Base-by-base conservation (phyloP, 2,329 filamentous ascomycete species). In the Penicillium decumbens region DNA sequence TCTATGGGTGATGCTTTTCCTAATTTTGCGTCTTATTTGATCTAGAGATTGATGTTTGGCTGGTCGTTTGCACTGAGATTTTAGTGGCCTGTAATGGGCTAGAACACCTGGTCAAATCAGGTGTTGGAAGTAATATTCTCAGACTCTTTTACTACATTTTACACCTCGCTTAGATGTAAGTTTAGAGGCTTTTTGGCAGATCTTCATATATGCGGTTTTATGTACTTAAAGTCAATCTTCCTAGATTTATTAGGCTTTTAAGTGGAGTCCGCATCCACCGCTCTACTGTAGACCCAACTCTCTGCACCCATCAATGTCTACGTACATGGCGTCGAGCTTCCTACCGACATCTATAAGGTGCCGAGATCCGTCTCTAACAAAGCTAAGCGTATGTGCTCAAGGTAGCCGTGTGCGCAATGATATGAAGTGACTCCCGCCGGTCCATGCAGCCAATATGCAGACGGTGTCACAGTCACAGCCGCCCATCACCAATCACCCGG, bases 401-500 rank as follows among this genome's bases (percentile, higher is more conserved):
- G 28, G 3, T 29, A 12, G 28, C 28, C 13, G 10, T 5, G 8
- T 10, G 9, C 27, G 28, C 28, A 29, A 3, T 35, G 37, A 39
- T 3, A 25, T 10, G 37, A 9, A 35, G n/a, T 4, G n/a, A 15
- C 45, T 30, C 45, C 41, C 30, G 37, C 35, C 30, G 38, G 55
- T 56, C 56, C 55, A 54, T 61, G 53, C 56, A 56, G 46, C 29
- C 9, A 20, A 43, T 44, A 57, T 67, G 65, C 65, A 67, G 51
- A 28, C 4, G 37, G 32, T 44, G 57, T 68, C 66, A 68, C 65
- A 67, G 45, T 69, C 65, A 67, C 65, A 63, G 35, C 49, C 33
- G 32, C 47, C 42, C 9, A 47, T 56, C 56, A 51, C 60, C 60
- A 64, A 56, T 61, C 59, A 55, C 53, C 40, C 42, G 45, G 50